Base-by-base conservation (phyloP, 345 rosid genomes). In the Dipteronia sinensis region DNA sequence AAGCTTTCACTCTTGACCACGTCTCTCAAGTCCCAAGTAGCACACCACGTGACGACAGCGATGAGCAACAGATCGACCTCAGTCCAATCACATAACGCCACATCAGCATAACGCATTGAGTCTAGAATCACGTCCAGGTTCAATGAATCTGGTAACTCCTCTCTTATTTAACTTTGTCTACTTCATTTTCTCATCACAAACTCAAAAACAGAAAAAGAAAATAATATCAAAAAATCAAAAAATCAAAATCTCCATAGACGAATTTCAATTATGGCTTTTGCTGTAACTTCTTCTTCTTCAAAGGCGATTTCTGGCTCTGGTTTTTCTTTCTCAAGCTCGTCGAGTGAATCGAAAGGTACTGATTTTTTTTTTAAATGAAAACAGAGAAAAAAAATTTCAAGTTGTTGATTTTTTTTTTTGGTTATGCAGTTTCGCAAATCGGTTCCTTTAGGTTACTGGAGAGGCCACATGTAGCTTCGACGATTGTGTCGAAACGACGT, bases 391-490 rank as follows among this genome's bases (percentile, higher is more conserved):
- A 1, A 10, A 46, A 9, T 46, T 6, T 49, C 2, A n/a, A n/a
- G n/a, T n/a, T n/a, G n/a, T 40, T 20, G 10, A 67, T 25, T 42
- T 15, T 6, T 27, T 71, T 66, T 19, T 10, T 6, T n/a, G n/a
- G 77, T 63, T 66, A 56, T 74, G 55, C 88, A 91, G 98, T 81
- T 67, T 20, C 90, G 0, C 92, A 85, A 78, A 76, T 90, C 7
- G 93, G 90, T 22, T 90, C 90, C 2, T 78, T 93, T 70, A 83
- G 85, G 73, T 58, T 81, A 11, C 10, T 67, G 49, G 93, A 91
- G 80, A 87, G 89, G 66, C 77, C 82, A 17, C 69, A 51, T 56
- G 79, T 74, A 40, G 72, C 82, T 8, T 80, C 83, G 3, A 56
- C 83, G 38, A 90, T 71, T 80, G 73, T 85, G 19, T 80, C 86